Evolutionary conservation across 768 basidiomycete species (phyloP), one percentile per base, ranked within the genome.

Genomic region (Mycena latifolia): DNA sequence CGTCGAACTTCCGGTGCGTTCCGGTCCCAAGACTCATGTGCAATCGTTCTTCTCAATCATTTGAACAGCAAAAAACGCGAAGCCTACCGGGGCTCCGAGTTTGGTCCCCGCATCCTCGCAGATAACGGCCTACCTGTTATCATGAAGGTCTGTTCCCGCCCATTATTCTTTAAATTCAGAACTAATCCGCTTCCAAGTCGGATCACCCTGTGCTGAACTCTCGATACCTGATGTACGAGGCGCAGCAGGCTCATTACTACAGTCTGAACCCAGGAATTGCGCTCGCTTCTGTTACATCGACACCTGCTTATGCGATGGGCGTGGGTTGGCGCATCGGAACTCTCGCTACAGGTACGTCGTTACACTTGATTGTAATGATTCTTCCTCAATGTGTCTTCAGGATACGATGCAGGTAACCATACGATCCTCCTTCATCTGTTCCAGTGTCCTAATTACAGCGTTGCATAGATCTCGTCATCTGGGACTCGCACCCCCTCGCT

Each of bases 401-500:
- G 92, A 8, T 92, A 88, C 72, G 93, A 94, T 75, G 93, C 93
- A 45, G 88, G 56, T 56, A 14, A 7, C 2, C n/a, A 33, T 18
- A 14, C 20, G 2, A 8, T 28, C 45, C 10, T 39, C 31, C 31
- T 39, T 12, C 37, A 12, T 39, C 11, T 9, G 11, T 10, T 17
- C 15, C 37, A 39, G n/a, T n/a, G n/a, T 39, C 37, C 15, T 39
- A 14, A 9, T 39, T n/a, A n/a, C n/a, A 39, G 6, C 33, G 17
- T 27, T 8, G 15, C 41, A 20, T 60, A 85, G 87, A 88, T 67
- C 66, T 87, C 33, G 85, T 84, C 35, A 73, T 88, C 17, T 92
- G 91, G 91, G 90, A 92, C 63, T 87, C 86, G 5, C 93, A 95
- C 75, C 95, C 94, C 0, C 82, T 96, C 27, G 73, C 86, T 0